Percentiles rank a stretch among this genome's conserved stretches.
These are phyloP conservation scores for Suhomyces pyralidae DNA, from an alignment of 805 yeast genomes.

Conservation along the genomic window DNA sequence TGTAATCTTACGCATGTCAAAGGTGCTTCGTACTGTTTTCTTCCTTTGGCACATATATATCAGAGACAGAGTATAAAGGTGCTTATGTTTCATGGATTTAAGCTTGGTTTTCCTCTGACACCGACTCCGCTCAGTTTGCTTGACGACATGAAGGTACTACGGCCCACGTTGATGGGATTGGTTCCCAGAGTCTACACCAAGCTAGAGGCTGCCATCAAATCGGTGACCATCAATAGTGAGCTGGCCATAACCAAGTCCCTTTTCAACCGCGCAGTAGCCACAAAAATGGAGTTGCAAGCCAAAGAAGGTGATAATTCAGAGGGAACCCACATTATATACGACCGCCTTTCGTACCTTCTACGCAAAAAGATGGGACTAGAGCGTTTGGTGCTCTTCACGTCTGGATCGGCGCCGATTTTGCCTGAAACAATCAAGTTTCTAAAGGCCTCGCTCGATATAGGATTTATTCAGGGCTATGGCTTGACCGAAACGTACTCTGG, in stretches of 20 bases:
- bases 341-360: slow-evolving; percentile 27
- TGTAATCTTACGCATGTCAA: neutral
- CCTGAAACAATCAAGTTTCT: slow-evolving; percentile 19
- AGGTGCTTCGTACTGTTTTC: slow-evolving; percentile 16
- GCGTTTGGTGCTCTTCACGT: slow-evolving; percentile 19
- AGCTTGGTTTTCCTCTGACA: slow-evolving; percentile 21
- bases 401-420: slow-evolving; percentile 27
- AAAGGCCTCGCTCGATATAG: slow-evolving; percentile 22
- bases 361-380: slow-evolving; percentile 32
- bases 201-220: slow-evolving; percentile 22
- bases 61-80: slow-evolving; percentile 26
- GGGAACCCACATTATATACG: no score
- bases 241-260: slow-evolving; percentile 11
- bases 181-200: slow-evolving; percentile 27
- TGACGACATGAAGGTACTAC: slow-evolving; percentile 21
- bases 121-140: slow-evolving; percentile 21
- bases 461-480: slow-evolving; percentile 32
- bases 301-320: slow-evolving; percentile 12
- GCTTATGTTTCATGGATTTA: slow-evolving; percentile 22
- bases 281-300: slow-evolving; percentile 12
- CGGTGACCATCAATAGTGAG: slow-evolving; percentile 19
- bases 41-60: slow-evolving; percentile 38
- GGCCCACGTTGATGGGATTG: slow-evolving; percentile 22
- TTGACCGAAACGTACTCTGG: slow-evolving; percentile 30
- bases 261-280: neutral